A percentile compares a stretch with the other conserved stretches of the same genome.
Conservation (phyloP, 225 moss, liverwort and hornwort species). For the Pseudoscleropodium purum region DNA sequence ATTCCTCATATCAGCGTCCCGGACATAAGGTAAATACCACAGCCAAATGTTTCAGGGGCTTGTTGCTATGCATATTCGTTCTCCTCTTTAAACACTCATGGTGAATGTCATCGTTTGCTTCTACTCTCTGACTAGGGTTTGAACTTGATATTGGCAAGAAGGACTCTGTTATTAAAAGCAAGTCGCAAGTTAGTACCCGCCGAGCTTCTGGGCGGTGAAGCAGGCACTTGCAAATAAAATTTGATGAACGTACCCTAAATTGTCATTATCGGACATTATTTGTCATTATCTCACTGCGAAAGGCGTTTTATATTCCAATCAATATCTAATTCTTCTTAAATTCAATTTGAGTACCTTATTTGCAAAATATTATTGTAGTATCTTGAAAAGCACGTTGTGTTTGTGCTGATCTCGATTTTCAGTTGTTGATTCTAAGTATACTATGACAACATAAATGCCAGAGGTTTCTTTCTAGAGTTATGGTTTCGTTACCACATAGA, state of each 20-base stretch:
- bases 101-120: not conserved
- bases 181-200: not conserved
- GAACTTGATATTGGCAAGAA: not conserved
- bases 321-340: not conserved
- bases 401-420: not conserved
- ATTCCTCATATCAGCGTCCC: constrained; percentile 91
- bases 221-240: not conserved
- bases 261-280: not conserved
- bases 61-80: not conserved
- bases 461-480: not conserved
- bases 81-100: not conserved
- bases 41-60: not conserved
- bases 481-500: not conserved
- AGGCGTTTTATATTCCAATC: not conserved
- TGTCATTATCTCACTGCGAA: not conserved
- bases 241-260: not conserved
- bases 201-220: not conserved
- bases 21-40: constrained; percentile 55
- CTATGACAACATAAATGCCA: not conserved
- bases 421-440: not conserved
- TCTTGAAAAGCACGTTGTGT: not conserved
- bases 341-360: not conserved
- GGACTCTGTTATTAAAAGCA: not conserved
- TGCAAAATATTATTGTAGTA: not conserved
- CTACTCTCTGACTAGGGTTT: not conserved